Evolutionary conservation across 495 filamentous ascomycete genomes (phyloP), one percentile per base, ranked within the genome.

Genomic region (Daldinia decipiens): DNA sequence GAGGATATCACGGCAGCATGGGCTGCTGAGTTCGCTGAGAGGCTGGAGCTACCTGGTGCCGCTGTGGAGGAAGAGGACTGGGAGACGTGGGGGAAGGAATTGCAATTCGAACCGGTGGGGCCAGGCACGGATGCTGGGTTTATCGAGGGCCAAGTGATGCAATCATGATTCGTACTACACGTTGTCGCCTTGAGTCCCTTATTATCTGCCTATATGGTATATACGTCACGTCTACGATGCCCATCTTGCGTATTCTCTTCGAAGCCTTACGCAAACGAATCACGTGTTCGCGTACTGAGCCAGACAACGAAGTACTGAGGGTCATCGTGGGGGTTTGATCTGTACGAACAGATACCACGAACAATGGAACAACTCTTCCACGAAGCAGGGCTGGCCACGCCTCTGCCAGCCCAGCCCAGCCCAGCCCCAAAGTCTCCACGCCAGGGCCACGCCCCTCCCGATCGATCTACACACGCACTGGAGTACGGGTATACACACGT

Each of bases 1-100:
- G 43, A 62, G 9, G 39, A 38, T 21, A 27, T 77, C 24, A 62
- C 65, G 34, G 21, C 38, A 11, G 62, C 29, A n/a, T 76, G 73
- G 71, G 68, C 47, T 31, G 13, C 26, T 21, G 71, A 70, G 21
- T 74, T 76, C 17, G 62, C 67, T 4, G 13, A 21, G 15, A 52
- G 61, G 19, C 55, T 72, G 27, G 53, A 19, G 19, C 5, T 62
- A 4, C 52, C 24, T 29, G 26, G 26, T 15, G 59, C 32, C 0
- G 59, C n/a, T 8, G 59, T 59, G 24, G 40, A 51, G 7, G 38
- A 26, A 12, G 53, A 57, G 17, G 8, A 21, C 17, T 67, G 64
- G 64, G 38, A 43, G 26, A 19, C n/a, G 1, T 67, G 64, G 56
- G 27, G 47, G 34, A 8, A 34, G 11, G 34, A 60, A 29, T 5